These are phyloP conservation scores for Pholiota microspora DNA, from an alignment of 768 basidiomycete species.

Conservation along the genomic window DNA sequence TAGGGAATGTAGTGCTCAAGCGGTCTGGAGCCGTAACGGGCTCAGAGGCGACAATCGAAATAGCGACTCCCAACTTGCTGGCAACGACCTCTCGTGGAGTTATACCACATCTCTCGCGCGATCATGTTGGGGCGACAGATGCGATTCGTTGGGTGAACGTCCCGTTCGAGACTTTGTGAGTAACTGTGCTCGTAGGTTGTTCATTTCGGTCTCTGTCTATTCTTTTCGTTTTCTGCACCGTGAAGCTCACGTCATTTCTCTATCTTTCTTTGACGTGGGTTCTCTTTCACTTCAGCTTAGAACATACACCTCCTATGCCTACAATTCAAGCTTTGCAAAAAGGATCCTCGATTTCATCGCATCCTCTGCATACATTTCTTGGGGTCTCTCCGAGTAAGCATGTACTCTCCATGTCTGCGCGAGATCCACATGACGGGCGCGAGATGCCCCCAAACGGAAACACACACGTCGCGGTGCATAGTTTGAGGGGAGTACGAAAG, in stretches of 20 bases:
- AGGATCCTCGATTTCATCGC: conserved; percentile 27
- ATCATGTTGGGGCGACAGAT: conserved; percentile 45
- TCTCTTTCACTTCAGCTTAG: conserved; percentile 42
- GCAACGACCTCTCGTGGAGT: conserved; percentile 70
- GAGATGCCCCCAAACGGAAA: conserved; percentile 77
- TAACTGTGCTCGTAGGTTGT: too few relatives aligned
- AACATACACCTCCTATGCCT: conserved; percentile 64
- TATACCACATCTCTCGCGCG: conserved; percentile 70
- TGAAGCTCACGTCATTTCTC: conserved; percentile 1
- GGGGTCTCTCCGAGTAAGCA: conserved; percentile 49
- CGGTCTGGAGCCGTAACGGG: conserved; percentile 13
- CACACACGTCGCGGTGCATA: conserved; percentile 50
- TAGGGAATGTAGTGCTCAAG: conserved; percentile 29
- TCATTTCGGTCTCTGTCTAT: background rate
- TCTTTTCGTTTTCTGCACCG: too few relatives aligned
- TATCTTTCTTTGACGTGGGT: background rate
- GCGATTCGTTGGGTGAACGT: conserved; percentile 65
- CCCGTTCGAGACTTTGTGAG: conserved; percentile 84
- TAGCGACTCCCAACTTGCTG: conserved; percentile 62
- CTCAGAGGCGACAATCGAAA: conserved; percentile 24
- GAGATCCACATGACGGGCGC: conserved; percentile 62
- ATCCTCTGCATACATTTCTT: conserved; percentile 65
- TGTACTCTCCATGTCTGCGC: conserved; percentile 55
- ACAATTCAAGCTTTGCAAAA: conserved; percentile 39
- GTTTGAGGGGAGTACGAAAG: conserved; percentile 71